Evolutionary conservation across 768 basidiomycete species (phyloP), one percentile per base, ranked within the genome.

Genomic region (Tulasnella sp.): DNA sequence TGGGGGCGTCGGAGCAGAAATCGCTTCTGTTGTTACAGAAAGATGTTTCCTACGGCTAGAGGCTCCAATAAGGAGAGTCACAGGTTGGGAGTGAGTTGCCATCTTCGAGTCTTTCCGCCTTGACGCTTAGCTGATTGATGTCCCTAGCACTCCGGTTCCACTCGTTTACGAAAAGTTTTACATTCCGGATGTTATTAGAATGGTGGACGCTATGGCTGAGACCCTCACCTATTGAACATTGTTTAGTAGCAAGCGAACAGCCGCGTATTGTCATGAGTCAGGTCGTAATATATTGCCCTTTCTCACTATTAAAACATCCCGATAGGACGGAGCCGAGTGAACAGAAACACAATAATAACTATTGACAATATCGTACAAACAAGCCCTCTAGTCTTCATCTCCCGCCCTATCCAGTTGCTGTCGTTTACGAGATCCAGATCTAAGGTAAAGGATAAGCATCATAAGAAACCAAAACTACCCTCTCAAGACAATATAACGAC

Each of bases 111-210:
- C 37, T 19, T 48, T 40, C 3, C 24, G 20, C 16, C 39, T 40
- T 44, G 40, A 44, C 22, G 20, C 12, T 56, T 47, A 40, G 56
- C 15, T 50, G 31, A 22, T 13, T 9, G 20, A 12, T 24, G 4
- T 16, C 24, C 31, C 29, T 49, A 91, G 87, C 58, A 77, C 80
- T n/a, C 90, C 90, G 2, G 79, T 79, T 20, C 83, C 77, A 31
- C 68, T 95, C 57, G 80, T 83, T 50, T 95, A 77, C 59, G 91
- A 96, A 69, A 91, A 87, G 66, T 93, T 95, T 65, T 78, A 83
- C 66, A 79, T 91, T 59, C 91, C 91, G 1, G 91, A 95, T 62
- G 71, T 82, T 2, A 70, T 96, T 56, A 74, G 89, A 45, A 70
- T 95, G 34, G 63, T 91, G 53, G 90, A 93, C 60, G 83, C 79